Base-by-base conservation (phyloP, 2,329 filamentous ascomycete genomes). In the Fusarium graminum region DNA sequence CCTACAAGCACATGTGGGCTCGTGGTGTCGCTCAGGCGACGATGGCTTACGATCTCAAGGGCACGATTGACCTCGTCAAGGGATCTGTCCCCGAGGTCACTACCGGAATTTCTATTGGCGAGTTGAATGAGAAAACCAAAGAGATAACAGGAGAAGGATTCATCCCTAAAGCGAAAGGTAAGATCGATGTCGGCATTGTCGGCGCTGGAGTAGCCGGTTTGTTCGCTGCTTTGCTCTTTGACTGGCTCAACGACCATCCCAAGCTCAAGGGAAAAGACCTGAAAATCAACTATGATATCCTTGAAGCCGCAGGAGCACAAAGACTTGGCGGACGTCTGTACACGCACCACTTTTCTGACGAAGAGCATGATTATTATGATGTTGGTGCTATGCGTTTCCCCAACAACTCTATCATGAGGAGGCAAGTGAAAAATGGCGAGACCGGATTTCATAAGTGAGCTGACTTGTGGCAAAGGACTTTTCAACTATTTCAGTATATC, bases 331-430 rank as follows among this genome's bases (percentile, higher is more conserved):
- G 65, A 0, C 64, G 64, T 3, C 19, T 68, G 2, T 68, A 57
- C n/a, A 68, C 65, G 12, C 56, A 68, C 17, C 28, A 65, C 13
- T 68, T 68, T 14, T 43, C 55, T 3, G 47, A 57, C 0, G 56
- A 61, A 2, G 25, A 40, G 9, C 65, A 68, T 5, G 65, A 68
- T 28, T 67, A 65, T 2, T 65, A 61, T 14, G 55, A 64, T 3
- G 52, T 67, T 6, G 65, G 65, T 1, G 60, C 65, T 1, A 52
- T 68, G 65, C 32, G 60, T 22, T 65, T 65, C 5, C 64, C 64
- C 1, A 36, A 66, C 4, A 67, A 66, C 6, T 26, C 29, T 0
- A 45, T 67, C 2, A 67, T 67, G 64, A 54, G 49, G 16, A 19
- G 63, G 61, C 61, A 29, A 40, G 41, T 10, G 2, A n/a, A 5